These are phyloP conservation scores for Pythium vanterpoolii DNA, from an alignment of 352 stramenopile species.

Conservation along the genomic window DNA sequence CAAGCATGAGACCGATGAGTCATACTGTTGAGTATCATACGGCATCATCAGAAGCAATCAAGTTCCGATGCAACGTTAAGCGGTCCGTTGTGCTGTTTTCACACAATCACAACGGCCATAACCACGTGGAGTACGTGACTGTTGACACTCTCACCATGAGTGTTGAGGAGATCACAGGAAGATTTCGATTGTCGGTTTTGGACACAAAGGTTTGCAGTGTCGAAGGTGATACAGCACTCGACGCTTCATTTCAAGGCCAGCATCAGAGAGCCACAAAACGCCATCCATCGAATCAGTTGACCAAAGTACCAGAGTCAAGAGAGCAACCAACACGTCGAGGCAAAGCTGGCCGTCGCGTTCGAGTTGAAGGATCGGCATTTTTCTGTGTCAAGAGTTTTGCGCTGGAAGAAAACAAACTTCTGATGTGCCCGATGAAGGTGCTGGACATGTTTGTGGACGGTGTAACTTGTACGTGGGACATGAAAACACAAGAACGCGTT, in stretches of 20 bases:
- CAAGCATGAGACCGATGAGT: constrained; percentile 29
- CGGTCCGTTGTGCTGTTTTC: constrained; percentile 48
- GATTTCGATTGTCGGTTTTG: constrained; percentile 52
- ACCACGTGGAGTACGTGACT: constrained; percentile 52
- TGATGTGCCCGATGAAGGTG: constrained; percentile 38
- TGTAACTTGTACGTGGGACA: constrained; percentile 43
- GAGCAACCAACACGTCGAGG: not conserved
- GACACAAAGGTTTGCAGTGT: constrained; percentile 42
- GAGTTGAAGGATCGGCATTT: constrained; percentile 14
- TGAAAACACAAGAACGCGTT: constrained; percentile 53
- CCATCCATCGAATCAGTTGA: not conserved
- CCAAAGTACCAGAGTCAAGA: not conserved
- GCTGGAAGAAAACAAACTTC: constrained; percentile 63
- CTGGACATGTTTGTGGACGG: constrained; percentile 68
- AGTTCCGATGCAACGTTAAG: constrained; percentile 67
- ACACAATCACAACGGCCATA: constrained; percentile 26
- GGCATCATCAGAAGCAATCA: constrained; percentile 35
- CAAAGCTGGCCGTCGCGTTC: not conserved
- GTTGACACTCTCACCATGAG: constrained; percentile 63
- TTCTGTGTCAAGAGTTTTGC: constrained; percentile 56
- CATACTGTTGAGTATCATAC: constrained; percentile 39
- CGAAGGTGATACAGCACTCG: not conserved
- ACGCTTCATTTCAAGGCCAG: not conserved
- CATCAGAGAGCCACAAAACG: constrained; percentile 5
- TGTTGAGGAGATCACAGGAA: constrained; percentile 42